Conservation (phyloP, 2,329 filamentous ascomycete genomes). For the Aureobasidium sp. region DNA sequence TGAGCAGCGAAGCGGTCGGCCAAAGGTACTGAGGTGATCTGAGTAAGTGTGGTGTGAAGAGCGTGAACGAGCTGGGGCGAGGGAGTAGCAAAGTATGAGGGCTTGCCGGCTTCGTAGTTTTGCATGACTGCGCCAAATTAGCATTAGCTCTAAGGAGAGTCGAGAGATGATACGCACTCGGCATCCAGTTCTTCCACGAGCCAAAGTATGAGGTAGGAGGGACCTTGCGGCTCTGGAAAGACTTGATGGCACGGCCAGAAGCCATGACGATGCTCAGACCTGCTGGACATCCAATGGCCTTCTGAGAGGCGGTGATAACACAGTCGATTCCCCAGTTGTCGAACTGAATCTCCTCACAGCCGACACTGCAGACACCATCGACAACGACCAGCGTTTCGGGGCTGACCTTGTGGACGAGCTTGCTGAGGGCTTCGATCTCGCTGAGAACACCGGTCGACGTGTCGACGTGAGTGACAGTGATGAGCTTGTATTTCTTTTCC, state of each 20-base stretch:
- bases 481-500: slow-evolving; percentile 84
- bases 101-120: slow-evolving; percentile 97
- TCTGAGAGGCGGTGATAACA: slow-evolving; percentile 90
- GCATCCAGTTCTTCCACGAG: slow-evolving; percentile 94
- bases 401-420: slow-evolving; percentile 75
- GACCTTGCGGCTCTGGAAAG: slow-evolving; percentile 70
- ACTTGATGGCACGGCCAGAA: slow-evolving; percentile 76
- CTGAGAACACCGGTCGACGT: slow-evolving; percentile 94
- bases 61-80: slow-evolving; percentile 90
- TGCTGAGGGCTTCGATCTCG: slow-evolving; percentile 75
- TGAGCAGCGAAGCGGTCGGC: slow-evolving; percentile 78
- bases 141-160: background rate
- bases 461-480: slow-evolving; percentile 95
- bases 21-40: slow-evolving; percentile 75
- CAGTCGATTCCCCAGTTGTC: slow-evolving; percentile 91
- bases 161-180: slow-evolving; percentile 50
- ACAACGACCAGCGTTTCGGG: slow-evolving; percentile 88
- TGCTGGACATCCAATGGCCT: slow-evolving; percentile 91
- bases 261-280: slow-evolving; percentile 92
- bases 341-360: slow-evolving; percentile 90
- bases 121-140: slow-evolving; percentile 64
- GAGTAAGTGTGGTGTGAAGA: slow-evolving; percentile 77
- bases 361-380: slow-evolving; percentile 95
- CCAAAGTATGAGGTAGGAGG: slow-evolving; percentile 86
- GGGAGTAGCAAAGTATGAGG: slow-evolving; percentile 95